Base-by-base conservation (phyloP, 2,329 filamentous ascomycete genomes). In the Fusarium begoniae region DNA sequence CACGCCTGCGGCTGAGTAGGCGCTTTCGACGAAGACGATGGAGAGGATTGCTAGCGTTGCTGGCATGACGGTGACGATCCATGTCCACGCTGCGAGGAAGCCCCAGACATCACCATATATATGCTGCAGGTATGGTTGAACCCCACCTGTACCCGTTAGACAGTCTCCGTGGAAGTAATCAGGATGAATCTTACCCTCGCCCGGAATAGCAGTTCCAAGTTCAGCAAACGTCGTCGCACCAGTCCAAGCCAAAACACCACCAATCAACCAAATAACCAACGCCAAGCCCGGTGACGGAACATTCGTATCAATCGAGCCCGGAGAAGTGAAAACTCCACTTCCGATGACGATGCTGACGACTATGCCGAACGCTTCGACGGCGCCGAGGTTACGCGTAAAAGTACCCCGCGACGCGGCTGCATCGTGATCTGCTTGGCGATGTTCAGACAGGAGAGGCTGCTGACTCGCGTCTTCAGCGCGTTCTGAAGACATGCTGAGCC, bases 71-170 rank as follows among this genome's bases (percentile, higher is more conserved):
- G 87, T 89, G 11, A 91, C 85, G 61, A 92, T 87, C 88, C 90
- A 92, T 1, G 90, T 89, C 90, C 90, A 92, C 1, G 89, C 89
- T 11, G 89, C 89, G 10, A 91, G 79, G 74, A 91, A 92, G n/a
- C 89, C 90, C 55, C 87, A 86, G 5, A 88, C 81, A 56, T 91
- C 89, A 37, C 90, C 90, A 69, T 87, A 92, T 40, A 91, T 87
- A 78, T 90, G 86, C 73, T 86, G 85, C 12, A 92, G 84, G 73
- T 90, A 92, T 20, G 89, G 89, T 75, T 92, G 90, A 53, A 91
- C 87, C 22, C 90, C 90, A 9, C 90, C 88, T 84, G 30, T 1
- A 20, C 2, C 18, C 18, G 26, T 76, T 38, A 75, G 71, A 28
- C 8, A 12, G 10, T 3, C 2, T 14, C 3, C 7, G 8, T 22